Base-by-base conservation (phyloP, 73 alveolate genomes). In the Paramecium caudatum region DNA sequence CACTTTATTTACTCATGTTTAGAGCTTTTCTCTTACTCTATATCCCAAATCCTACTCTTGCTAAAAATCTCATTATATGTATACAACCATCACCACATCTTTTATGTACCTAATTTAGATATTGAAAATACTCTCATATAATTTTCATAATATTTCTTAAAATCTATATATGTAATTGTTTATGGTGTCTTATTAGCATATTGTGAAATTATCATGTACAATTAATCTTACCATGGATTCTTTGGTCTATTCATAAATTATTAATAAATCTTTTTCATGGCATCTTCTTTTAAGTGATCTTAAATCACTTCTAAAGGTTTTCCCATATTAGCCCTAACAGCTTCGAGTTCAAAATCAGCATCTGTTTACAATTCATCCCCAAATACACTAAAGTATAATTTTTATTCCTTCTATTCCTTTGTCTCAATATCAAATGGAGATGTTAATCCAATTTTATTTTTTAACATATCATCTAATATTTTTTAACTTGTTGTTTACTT, bases 51-150 rank as follows among this genome's bases (percentile, higher is more conserved):
- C 88, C 88, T 15, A 74, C 43, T 5, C 88, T 30, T 1, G 62
- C 68, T 19, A 74, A 74, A 45, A 74, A 74, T 74, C 88, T 37
- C 55, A 41, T 7, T 8, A 74, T 74, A 25, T 74, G 88, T 21
- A 74, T 74, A 41, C 88, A 74, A 5, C 68, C 62, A 41, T 74
- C 88, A 15, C 88, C 88, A 74, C 88, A 74, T 37, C 65, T 74
- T 10, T 19, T 74, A 45, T 74, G 88, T 27, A 74, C 88, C 88
- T 74, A 41, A 16, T 39, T 0, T 3, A 16, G 41, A 4, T 8
- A 12, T 8, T 8, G 5, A 12, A 12, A 3, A 32, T 74, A 74
- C 88, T 23, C 45, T 74, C 88, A 74, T 74, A 74, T 74, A 74
- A 74, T 74, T 74, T 43, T 74, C 88, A 74, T 74, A 74, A 74